Evolutionary conservation across 345 rosid species (phyloP), one percentile per base, ranked within the genome.

Genomic region (Syzygium aromaticum): DNA sequence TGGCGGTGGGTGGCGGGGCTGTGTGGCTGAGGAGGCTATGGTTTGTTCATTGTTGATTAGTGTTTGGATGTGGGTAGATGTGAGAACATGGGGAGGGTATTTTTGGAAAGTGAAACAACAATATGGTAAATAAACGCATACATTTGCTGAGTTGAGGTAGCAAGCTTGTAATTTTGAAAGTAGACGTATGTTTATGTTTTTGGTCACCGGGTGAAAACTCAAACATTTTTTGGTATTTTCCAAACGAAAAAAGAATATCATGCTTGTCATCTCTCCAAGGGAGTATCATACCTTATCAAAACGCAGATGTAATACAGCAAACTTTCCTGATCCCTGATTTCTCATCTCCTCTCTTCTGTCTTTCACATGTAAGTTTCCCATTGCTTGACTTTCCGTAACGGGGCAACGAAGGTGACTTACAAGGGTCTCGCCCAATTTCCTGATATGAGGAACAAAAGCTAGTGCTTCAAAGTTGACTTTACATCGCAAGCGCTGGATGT

Each of bases 401-500:
- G 93, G 93, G 85, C 87, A 12, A 63, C 94, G 95, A 40, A 98
- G 97, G 85, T 91, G 96, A 88, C 91, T 88, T 88, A 95, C 93
- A 85, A 98, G 93, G 78, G 93, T 90, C 10, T 94, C 94, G 51
- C 97, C 98, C 86, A 98, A 89, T 77, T 84, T 84, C 88, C 87
- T 93, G 87, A 96, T 91, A 87, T 84, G 93, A 87, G 94, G 93
- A 87, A 96, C 95, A 87, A 95, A 98, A 89, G 52, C 90, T 78
- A 96, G 90, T 52, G 99, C 98, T 89, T 96, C 92, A 86, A 95
- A 96, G 90, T 96, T 96, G 85, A 98, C 99, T 95, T 95, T 98
- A 89, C 99, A 98, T n/a, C 98, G 95, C 73, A 98, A 92, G 77
- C 92, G 97, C 87, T 95, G 99, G 88, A 95, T 93, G 88, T 91